Base-by-base conservation (phyloP, 2,329 filamentous ascomycete species). In the Trichoderma guizhouense region DNA sequence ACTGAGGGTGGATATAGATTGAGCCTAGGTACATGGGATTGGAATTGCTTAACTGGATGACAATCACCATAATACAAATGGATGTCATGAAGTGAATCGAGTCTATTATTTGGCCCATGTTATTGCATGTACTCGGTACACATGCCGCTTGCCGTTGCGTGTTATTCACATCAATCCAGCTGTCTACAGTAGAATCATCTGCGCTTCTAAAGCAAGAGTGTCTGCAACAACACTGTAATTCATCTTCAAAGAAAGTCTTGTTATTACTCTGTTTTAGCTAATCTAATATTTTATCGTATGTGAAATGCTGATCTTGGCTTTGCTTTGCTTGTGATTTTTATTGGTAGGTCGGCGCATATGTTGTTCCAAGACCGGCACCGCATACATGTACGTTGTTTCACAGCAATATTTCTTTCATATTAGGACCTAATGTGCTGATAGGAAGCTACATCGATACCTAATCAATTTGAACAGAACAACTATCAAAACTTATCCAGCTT, bases 11-110 rank as follows among this genome's bases (percentile, higher is more conserved):
- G 3, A 6, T 34, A 6, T 9, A 18, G 39, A n/a, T 43, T 43
- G 7, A 18, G 3, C 26, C 2, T 11, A 32, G 1, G 11, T 14
- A 47, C 18, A 51, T 12, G 9, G 1, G 0, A 12, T 2, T 21
- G 1, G 18, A 51, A 21, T 21, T 11, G 43, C 7, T 11, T 9
- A 1, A 15, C 43, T 47, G 15, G 8, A n/a, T 51, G 6, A 11
- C 4, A 51, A 51, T 51, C 2, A 7, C 47, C 2, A 3, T 21
- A 3, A 24, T 24, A 3, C 0, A 36, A 24, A 21, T 24, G 47
- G 5, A 24, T 8, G 15, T 2, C 36, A 3, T 21, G n/a, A 24
- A 24, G 43, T 24, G 47, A 51, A 14, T 51, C 11, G 7, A 51
- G 11, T 14, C n/a, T 24, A 24, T 24, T 24, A 51, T 21, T 24